Conservation (phyloP, 148 eudicot species). For the Heliamphora exappendiculata region DNA sequence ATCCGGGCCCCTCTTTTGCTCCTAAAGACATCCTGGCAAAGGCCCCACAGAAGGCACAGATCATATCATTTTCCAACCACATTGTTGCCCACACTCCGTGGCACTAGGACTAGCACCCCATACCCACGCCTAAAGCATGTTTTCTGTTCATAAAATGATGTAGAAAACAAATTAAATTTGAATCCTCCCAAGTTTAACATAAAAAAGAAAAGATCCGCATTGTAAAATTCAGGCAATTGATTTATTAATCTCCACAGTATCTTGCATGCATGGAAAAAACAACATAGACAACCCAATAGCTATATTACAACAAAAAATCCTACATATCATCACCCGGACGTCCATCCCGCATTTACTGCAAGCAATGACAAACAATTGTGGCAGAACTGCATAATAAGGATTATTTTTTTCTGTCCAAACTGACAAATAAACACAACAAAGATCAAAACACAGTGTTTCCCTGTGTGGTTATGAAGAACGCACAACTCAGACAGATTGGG, state of each 20-base stretch:
- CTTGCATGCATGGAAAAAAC: background rate
- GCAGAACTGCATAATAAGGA: background rate
- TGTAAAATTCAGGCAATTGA: background rate
- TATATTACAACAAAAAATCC: background rate
- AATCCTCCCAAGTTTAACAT: no score
- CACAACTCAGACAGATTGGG: background rate
- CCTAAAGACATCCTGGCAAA: no score
- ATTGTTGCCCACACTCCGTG: no score
- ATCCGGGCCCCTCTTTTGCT: no score
- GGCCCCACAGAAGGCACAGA: no score
- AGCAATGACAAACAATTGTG: background rate
- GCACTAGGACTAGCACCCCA: no score
- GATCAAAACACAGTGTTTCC: background rate
- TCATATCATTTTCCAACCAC: no score
- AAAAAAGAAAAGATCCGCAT: background rate
- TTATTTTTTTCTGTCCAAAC: background rate
- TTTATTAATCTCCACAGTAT: background rate
- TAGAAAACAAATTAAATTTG: no score
- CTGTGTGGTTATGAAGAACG: background rate
- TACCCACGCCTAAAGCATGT: background rate
- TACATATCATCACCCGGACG: background rate
- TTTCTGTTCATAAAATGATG: background rate
- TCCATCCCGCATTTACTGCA: background rate
- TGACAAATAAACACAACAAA: background rate
- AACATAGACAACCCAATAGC: background rate